Conservation (phyloP, 257 asterid species). For the Paulownia fortunei region DNA sequence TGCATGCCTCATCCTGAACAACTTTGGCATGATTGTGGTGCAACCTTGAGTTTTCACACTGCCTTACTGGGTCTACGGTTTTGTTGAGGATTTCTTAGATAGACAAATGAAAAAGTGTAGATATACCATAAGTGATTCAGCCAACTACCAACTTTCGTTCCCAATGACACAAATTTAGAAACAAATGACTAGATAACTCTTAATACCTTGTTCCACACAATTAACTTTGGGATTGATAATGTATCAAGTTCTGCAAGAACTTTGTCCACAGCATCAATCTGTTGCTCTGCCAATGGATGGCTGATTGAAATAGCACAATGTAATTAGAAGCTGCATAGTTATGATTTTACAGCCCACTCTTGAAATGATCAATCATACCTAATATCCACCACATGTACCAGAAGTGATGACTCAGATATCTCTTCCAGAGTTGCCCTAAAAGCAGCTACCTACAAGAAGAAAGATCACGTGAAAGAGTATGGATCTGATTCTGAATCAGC, state of each 20-base stretch:
- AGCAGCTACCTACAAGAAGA: constrained; percentile 82
- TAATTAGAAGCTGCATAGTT: constrained; percentile 39
- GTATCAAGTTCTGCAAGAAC: constrained; percentile 90
- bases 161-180: not conserved
- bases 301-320: constrained; percentile 50
- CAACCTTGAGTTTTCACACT: not conserved
- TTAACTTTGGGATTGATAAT: constrained; percentile 74
- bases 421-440: constrained; percentile 98
- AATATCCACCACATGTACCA: constrained; percentile 96
- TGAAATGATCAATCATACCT: constrained; percentile 55
- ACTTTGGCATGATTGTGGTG: not conserved
- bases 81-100: not conserved
- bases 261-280: constrained; percentile 88
- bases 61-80: not conserved
- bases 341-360: constrained; percentile 9
- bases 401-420: constrained; percentile 86
- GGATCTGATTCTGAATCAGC: constrained; percentile 20
- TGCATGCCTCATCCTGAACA: constrained; percentile 18
- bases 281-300: constrained; percentile 96
- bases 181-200: constrained; percentile 12
- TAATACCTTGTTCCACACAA: constrained; percentile 95
- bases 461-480: constrained; percentile 20
- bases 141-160: not conserved
- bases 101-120: not conserved
- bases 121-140: not conserved